A percentile compares a stretch with the other conserved stretches of the same genome.
phyloP scores from a whole-genome alignment of 495 filamentous ascomycete genomes.

The Annulohypoxylon maeteangense region DNA sequence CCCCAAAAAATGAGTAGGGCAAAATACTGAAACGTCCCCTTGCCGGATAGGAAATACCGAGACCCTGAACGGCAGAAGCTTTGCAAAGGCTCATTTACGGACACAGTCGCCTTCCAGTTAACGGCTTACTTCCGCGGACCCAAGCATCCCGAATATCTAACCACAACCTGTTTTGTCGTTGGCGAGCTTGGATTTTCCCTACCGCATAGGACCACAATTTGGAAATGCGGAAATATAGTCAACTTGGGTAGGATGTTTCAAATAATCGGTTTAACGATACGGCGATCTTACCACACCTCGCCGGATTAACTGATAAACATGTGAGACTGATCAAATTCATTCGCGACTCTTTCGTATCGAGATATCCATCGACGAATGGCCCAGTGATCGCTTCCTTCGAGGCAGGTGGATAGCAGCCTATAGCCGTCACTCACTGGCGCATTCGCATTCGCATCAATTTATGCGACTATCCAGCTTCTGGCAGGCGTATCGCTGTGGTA shows the following conservation, averaged over 20 bases:
- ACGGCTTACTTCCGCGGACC: neutral
- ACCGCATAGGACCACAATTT: neutral
- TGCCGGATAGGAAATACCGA: conserved; percentile 13
- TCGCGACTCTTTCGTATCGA: neutral
- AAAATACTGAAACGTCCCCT: conserved; percentile 3
- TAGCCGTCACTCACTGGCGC: neutral
- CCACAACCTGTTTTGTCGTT: conserved; percentile 1
- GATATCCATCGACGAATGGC: neutral
- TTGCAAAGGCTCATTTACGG: neutral
- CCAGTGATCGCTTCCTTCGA: neutral
- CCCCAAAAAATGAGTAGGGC: conserved; percentile 8
- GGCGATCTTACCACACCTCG: neutral
- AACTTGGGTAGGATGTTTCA: conserved; percentile 7
- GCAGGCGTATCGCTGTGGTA: neutral
- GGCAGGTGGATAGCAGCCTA: neutral
- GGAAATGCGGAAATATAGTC: neutral
- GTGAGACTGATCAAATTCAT: neutral
- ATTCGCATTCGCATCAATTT: neutral
- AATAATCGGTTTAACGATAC: neutral
- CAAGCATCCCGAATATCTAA: neutral
- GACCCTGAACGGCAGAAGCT: neutral
- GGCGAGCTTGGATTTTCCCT: conserved; percentile 3
- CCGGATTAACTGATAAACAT: neutral
- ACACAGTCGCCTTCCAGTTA: conserved; percentile 1
- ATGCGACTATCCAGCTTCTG: neutral